phyloP scores from a whole-genome alignment of 345 rosid species.

The Euclidium syriacum region DNA sequence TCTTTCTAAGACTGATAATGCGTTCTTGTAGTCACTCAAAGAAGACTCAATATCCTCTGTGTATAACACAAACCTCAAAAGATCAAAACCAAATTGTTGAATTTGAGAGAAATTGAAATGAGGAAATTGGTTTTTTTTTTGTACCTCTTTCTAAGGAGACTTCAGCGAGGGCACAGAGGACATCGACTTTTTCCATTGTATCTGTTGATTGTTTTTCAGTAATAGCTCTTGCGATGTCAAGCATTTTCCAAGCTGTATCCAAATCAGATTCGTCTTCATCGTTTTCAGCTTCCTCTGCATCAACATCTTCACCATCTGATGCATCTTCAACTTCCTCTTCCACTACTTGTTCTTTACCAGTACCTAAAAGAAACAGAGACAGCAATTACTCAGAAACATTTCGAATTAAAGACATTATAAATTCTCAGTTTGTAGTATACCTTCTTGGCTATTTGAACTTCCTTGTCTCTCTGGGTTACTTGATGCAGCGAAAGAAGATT shows the following conservation, averaged over 20 bases:
- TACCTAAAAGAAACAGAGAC: conserved; percentile 26
- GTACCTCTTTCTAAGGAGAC: conserved; percentile 92
- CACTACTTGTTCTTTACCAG: conserved; percentile 47
- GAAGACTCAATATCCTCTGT: conserved; percentile 96
- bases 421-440: not conserved
- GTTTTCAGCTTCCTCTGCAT: conserved; percentile 84
- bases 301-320: conserved; percentile 39
- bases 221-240: conserved; percentile 87
- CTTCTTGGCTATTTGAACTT: conserved; percentile 46
- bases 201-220: conserved; percentile 60
- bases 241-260: conserved; percentile 96
- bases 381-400: not conserved
- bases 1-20: conserved; percentile 59
- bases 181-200: conserved; percentile 78
- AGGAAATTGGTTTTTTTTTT: too few species aligned
- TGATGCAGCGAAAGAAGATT: conserved; percentile 39
- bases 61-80: not conserved
- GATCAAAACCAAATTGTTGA: not conserved
- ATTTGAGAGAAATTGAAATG: not conserved
- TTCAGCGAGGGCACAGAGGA: conserved; percentile 75
- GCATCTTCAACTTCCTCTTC: conserved; percentile 52
- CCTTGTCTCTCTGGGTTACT: conserved; percentile 44
- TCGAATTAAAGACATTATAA: not conserved
- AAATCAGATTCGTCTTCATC: conserved; percentile 93
- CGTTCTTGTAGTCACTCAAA: conserved; percentile 72